Evolutionary conservation across 176 grass and related monocot genomes (phyloP).

Genomic region (Thinopyrum elongatum): DNA sequence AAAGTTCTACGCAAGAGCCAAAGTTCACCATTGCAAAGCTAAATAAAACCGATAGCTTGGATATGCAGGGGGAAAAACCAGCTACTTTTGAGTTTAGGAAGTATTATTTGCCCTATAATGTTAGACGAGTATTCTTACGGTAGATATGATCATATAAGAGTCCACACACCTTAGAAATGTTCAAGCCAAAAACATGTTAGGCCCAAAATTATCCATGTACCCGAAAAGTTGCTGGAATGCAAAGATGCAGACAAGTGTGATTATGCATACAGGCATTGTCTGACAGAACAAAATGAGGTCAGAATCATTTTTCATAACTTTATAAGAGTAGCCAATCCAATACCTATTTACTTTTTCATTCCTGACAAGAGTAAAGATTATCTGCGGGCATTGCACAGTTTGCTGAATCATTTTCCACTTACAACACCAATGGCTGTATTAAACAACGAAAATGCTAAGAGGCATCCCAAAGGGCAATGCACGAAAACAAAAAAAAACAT

Average conservation of each 20-base stretch:
- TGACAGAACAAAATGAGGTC: not conserved
- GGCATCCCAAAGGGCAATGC: not conserved
- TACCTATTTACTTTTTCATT: not conserved
- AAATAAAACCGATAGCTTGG: too few relatives aligned
- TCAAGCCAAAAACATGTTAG: not conserved
- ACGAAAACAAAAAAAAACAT: not conserved
- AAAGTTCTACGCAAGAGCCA: too few relatives aligned
- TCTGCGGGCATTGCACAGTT: not conserved
- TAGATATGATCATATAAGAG: too few relatives aligned
- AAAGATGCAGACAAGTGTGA: not conserved
- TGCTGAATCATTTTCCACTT: not conserved
- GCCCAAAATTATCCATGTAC: not conserved
- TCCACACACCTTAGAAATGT: not conserved
- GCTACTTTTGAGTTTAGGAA: too few relatives aligned
- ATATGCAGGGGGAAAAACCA: too few relatives aligned
- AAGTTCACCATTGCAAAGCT: too few relatives aligned
- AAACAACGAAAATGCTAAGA: not conserved
- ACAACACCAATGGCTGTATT: slow-evolving; percentile 26
- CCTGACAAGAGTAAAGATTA: not conserved
- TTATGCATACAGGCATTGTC: not conserved
- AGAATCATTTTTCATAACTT: not conserved
- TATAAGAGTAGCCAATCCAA: not conserved
- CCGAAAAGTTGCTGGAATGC: not conserved
- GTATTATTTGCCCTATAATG: too few relatives aligned
- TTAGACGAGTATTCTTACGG: too few relatives aligned